Percentiles rank a stretch among this genome's conserved stretches.
Conservation (phyloP, 441 rosid species). For the Jatropha multifida region DNA sequence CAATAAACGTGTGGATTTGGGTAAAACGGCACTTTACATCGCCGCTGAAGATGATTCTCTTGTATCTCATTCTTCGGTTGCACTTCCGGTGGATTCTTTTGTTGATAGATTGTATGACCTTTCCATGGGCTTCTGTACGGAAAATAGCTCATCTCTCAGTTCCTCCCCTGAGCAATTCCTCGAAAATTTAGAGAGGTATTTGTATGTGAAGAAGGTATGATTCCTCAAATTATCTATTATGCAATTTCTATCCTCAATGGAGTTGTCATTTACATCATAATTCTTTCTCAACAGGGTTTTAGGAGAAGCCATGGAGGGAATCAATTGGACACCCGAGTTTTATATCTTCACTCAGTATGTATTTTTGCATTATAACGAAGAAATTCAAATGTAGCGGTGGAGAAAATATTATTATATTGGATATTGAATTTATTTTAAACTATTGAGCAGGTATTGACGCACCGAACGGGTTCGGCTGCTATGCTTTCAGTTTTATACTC, state of each 20-base stretch:
- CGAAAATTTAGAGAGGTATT: conserved; percentile 46
- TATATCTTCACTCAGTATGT: conserved; percentile 63
- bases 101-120: conserved; percentile 58
- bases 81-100: conserved; percentile 64
- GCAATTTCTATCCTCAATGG: no score
- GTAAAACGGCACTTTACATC: conserved; percentile 51
- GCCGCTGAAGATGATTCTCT: conserved; percentile 78
- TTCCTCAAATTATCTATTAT: background rate
- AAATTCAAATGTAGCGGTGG: background rate
- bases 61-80: conserved; percentile 61
- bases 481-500: conserved; percentile 59
- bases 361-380: background rate
- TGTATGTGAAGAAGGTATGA: conserved; percentile 48
- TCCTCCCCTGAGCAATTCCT: conserved; percentile 48
- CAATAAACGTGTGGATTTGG: conserved; percentile 55
- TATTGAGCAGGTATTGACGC: conserved; percentile 59
- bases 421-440: conserved; percentile 10
- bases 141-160: conserved; percentile 31
- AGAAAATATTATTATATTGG: background rate
- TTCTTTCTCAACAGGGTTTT: conserved; percentile 41
- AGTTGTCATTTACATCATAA: no score
- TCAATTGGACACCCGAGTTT: conserved; percentile 43
- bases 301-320: conserved; percentile 40
- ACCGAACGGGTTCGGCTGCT: conserved; percentile 58
- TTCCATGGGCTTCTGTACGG: conserved; percentile 56